phyloP scores from a whole-genome alignment of 2,329 filamentous ascomycete genomes.

The Verticillium isaacii region DNA sequence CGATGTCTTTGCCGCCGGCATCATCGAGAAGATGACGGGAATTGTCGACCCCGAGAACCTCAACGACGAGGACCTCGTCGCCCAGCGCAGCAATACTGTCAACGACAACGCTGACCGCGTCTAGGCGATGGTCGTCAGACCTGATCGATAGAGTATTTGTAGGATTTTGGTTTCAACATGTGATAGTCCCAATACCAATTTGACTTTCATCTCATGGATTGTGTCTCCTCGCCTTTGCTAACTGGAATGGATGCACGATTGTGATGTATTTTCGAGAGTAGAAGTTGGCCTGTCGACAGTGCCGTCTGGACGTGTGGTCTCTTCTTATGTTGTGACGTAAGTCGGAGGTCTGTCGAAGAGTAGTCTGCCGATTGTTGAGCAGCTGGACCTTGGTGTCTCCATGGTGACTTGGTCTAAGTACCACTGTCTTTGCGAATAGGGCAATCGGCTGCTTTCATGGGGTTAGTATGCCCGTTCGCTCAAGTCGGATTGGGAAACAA shows the following conservation, averaged over 20 bases:
- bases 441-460: too few species aligned
- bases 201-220: not conserved
- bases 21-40: constrained; percentile 34
- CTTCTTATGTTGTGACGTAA: too few species aligned
- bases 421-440: too few species aligned
- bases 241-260: too few species aligned
- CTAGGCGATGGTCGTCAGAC: not conserved
- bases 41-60: constrained; percentile 19
- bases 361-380: too few species aligned
- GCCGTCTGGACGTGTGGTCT: too few species aligned
- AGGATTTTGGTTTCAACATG: not conserved
- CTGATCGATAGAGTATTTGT: not conserved
- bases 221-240: not conserved
- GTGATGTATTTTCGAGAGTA: not conserved
- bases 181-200: constrained; percentile 1
- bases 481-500: too few species aligned
- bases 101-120: constrained; percentile 1
- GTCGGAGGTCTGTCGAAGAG: too few species aligned
- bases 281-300: too few species aligned
- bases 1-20: constrained; percentile 39
- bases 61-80: not conserved
- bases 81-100: not conserved
- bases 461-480: too few species aligned
- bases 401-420: too few species aligned
- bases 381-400: too few species aligned